phyloP scores from a whole-genome alignment of 495 filamentous ascomycete species.

The Lasiosphaeria miniovina region DNA sequence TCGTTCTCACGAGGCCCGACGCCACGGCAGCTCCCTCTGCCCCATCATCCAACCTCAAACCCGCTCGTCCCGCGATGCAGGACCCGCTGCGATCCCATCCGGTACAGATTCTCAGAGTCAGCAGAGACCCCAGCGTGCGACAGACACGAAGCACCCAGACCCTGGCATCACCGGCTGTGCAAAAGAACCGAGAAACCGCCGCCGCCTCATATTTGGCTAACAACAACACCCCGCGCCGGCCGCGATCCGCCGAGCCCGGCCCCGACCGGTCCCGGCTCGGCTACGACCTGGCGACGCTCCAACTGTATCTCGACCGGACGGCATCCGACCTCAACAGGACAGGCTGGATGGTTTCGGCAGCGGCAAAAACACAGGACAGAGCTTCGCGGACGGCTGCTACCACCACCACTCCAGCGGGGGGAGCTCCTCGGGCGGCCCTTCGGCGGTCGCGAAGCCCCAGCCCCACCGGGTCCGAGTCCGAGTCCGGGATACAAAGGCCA shows the following conservation, averaged over 20 bases:
- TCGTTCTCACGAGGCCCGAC: constrained; percentile 15
- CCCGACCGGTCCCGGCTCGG: constrained; percentile 5
- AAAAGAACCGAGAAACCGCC: background rate
- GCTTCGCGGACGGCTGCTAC: background rate
- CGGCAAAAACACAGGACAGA: background rate
- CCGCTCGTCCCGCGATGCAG: background rate
- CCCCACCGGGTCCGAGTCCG: background rate
- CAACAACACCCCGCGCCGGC: background rate
- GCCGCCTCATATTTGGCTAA: background rate
- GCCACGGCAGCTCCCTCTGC: background rate
- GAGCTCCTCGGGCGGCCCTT: background rate
- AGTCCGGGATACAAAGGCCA: background rate
- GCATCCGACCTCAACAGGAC: background rate
- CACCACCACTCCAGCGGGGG: background rate
- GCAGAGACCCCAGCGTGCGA: constrained; percentile 13
- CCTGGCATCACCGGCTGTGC: background rate
- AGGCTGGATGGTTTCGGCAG: background rate
- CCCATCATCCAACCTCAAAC: background rate
- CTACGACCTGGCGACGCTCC: constrained; percentile 4
- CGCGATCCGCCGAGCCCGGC: constrained; percentile 14
- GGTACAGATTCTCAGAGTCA: background rate
- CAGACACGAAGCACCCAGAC: constrained; percentile 12
- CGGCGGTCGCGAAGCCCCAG: background rate
- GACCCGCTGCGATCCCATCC: constrained; percentile 13
- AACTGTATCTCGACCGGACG: constrained; percentile 1